These are phyloP conservation scores for Cutaneotrichosporon arboriforme DNA, from an alignment of 1,284 basidiomycete species.

Conservation along the genomic window DNA sequence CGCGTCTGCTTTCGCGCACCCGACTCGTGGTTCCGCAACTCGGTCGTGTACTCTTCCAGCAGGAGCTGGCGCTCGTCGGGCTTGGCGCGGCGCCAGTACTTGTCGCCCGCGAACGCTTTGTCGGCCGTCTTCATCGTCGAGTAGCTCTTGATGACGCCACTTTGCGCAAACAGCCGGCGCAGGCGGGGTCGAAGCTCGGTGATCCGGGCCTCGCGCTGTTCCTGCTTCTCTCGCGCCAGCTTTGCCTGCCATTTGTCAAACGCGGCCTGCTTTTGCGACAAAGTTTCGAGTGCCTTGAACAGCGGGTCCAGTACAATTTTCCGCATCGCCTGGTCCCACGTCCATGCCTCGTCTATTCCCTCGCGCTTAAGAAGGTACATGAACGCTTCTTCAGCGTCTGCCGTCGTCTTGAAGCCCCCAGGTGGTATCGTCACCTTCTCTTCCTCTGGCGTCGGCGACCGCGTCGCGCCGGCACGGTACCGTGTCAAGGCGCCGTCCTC, in stretches of 20 bases:
- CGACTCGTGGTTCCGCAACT: constrained; percentile 77
- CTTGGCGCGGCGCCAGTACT: constrained; percentile 79
- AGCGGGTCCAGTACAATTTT: constrained; percentile 95
- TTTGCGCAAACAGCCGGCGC: constrained; percentile 73
- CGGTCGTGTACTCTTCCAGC: constrained; percentile 81
- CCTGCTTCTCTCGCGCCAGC: constrained; percentile 62
- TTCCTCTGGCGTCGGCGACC: constrained; percentile 12
- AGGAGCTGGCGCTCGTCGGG: constrained; percentile 76
- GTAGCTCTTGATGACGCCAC: constrained; percentile 79
- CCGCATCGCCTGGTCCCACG: constrained; percentile 98
- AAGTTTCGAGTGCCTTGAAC: constrained; percentile 87
- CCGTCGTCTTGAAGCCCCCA: constrained; percentile 75
- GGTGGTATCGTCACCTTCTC: constrained; percentile 62
- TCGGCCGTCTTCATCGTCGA: constrained; percentile 82
- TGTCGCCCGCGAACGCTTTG: constrained; percentile 71
- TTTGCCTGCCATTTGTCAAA: constrained; percentile 61
- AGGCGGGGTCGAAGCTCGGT: constrained; percentile 75
- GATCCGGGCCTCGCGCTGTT: constrained; percentile 72
- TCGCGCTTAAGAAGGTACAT: constrained; percentile 79
- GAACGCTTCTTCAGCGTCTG: constrained; percentile 92
- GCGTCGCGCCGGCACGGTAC: constrained; percentile 1
- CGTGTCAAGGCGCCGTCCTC: constrained; percentile 7
- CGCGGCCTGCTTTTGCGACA: constrained; percentile 88
- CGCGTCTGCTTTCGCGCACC: constrained; percentile 61
- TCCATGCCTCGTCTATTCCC: constrained; percentile 84